Conservation (phyloP, 2,329 filamentous ascomycete species). For the Trichoderma guizhouense region DNA sequence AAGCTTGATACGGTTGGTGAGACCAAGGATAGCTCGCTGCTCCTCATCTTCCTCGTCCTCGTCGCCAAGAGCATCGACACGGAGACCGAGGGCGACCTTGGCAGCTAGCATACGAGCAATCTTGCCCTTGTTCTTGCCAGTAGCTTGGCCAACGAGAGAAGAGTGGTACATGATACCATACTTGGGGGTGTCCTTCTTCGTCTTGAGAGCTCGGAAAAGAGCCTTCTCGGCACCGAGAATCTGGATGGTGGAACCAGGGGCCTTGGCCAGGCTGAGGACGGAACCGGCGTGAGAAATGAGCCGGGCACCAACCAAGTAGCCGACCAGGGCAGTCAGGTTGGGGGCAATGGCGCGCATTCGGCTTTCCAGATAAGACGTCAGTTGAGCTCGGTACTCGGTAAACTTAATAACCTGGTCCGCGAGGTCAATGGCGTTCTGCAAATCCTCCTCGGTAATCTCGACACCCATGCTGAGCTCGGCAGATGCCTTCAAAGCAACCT, state of each 20-base stretch:
- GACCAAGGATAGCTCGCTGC: conserved; percentile 78
- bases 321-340: conserved; percentile 89
- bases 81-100: conserved; percentile 88
- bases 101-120: conserved; percentile 94
- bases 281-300: conserved; percentile 94
- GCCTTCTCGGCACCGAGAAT: conserved; percentile 99
- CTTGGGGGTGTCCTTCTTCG: conserved; percentile 98
- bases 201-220: conserved; percentile 96
- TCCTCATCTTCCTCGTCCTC: conserved; percentile 78
- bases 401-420: conserved; percentile 92
- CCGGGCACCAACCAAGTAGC: conserved; percentile 88
- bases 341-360: conserved; percentile 97
- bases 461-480: conserved; percentile 98
- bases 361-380: conserved; percentile 83
- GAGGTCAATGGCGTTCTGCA: conserved; percentile 86
- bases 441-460: conserved; percentile 88
- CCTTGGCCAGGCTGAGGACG: conserved; percentile 91
- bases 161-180: conserved; percentile 94
- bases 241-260: conserved; percentile 91
- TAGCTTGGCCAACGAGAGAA: conserved; percentile 92
- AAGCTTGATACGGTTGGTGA: conserved; percentile 66
- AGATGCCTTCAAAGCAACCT: conserved; percentile 84
- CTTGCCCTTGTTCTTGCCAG: conserved; percentile 98
- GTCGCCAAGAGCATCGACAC: conserved; percentile 73
- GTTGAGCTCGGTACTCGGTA: conserved; percentile 83